These are phyloP conservation scores for Coemansia sp. DNA, from an alignment of 192 early-diverging fungal genomes.

Conservation along the genomic window DNA sequence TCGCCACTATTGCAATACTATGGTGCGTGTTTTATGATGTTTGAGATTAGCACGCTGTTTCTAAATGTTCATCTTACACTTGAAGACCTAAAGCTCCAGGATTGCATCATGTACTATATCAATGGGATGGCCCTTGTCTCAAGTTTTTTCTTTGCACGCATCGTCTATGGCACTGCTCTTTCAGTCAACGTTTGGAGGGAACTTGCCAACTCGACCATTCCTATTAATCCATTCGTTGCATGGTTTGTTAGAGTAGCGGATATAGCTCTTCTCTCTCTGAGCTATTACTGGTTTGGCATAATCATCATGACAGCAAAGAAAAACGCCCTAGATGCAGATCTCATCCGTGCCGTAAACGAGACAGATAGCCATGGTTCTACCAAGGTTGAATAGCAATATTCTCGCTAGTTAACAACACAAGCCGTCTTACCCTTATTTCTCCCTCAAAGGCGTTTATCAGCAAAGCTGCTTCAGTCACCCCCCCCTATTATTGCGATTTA, in stretches of 20 bases:
- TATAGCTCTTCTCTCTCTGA: conserved; percentile 30
- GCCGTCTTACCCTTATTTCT: neutral
- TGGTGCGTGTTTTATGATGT: conserved; percentile 87
- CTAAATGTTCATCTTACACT: conserved; percentile 81
- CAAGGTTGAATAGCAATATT: conserved; percentile 13
- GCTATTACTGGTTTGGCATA: conserved; percentile 54
- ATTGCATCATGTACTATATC: conserved; percentile 70
- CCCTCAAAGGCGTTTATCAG: too few relatives aligned
- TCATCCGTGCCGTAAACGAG: conserved; percentile 44
- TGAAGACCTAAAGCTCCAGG: conserved; percentile 81
- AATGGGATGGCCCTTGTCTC: conserved; percentile 80
- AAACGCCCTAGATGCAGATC: conserved; percentile 43
- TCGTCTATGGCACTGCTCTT: conserved; percentile 75
- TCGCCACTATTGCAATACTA: conserved; percentile 84
- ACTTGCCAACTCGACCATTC: conserved; percentile 32
- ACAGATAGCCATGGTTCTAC: conserved; percentile 20
- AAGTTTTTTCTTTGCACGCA: conserved; percentile 76
- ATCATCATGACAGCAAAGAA: conserved; percentile 48
- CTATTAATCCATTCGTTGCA: conserved; percentile 25
- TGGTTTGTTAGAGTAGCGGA: conserved; percentile 33
- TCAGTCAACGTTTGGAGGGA: conserved; percentile 59
- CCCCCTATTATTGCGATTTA: too few relatives aligned
- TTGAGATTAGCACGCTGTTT: conserved; percentile 86
- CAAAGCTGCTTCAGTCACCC: too few relatives aligned
- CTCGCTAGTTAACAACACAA: neutral